Conservation (phyloP, 768 basidiomycete genomes). For the Tephrocybe sp. region DNA sequence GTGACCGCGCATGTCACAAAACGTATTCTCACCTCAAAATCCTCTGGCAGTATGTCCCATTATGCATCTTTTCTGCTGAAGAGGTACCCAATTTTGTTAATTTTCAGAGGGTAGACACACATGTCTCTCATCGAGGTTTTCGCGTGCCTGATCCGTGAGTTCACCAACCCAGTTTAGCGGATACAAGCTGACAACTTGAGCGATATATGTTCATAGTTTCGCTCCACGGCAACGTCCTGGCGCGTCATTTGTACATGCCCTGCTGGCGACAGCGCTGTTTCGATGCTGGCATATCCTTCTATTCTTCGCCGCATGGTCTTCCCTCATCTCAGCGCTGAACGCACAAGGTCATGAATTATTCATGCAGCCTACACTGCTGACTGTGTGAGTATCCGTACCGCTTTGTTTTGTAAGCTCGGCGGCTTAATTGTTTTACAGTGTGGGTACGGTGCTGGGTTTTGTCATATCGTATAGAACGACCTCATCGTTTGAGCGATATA, state of each 20-base stretch:
- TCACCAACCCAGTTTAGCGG: background rate
- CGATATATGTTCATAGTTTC: constrained; percentile 26
- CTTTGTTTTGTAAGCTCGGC: constrained; percentile 21
- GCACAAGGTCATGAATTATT: constrained; percentile 39
- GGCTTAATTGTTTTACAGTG: constrained; percentile 31
- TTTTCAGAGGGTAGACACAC: constrained; percentile 28
- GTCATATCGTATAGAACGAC: constrained; percentile 73
- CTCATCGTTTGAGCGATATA: constrained; percentile 75
- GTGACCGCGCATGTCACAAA: too few species aligned
- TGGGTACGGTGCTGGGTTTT: constrained; percentile 73
- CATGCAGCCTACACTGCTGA: constrained; percentile 58
- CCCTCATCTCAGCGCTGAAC: constrained; percentile 54
- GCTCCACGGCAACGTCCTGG: constrained; percentile 37
- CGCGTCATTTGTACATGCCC: constrained; percentile 38
- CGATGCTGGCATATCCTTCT: constrained; percentile 70
- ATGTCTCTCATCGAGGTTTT: constrained; percentile 33
- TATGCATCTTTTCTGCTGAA: background rate
- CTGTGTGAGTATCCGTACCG: constrained; percentile 59
- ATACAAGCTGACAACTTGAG: too few species aligned
- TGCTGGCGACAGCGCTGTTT: constrained; percentile 45
- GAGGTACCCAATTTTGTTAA: background rate
- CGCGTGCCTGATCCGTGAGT: constrained; percentile 41
- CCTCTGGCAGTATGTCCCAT: constrained; percentile 9
- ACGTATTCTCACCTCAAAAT: too few species aligned
- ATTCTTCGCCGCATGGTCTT: constrained; percentile 65